Percentiles rank a stretch among this genome's conserved stretches.
Evolutionary conservation across 2,329 filamentous ascomycete species (phyloP).

Genomic region (Bimuria novae-zelandiae): DNA sequence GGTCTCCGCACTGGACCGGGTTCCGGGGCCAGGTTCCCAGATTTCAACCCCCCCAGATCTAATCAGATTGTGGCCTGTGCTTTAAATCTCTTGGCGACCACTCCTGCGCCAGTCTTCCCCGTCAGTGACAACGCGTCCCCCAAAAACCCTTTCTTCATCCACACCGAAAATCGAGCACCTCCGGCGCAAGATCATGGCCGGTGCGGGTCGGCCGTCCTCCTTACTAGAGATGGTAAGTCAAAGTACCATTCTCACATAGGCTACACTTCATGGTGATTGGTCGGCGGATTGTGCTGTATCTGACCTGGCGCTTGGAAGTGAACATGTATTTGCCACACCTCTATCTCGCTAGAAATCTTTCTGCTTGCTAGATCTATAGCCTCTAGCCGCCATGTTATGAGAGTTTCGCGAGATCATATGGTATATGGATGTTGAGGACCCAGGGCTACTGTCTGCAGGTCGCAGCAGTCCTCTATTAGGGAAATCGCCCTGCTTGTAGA

Average conservation of each 20-base stretch:
- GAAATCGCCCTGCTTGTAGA: neutral
- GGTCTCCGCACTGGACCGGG: no score
- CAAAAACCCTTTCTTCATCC: no score
- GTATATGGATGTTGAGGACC: neutral
- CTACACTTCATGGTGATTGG: neutral
- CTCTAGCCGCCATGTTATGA: neutral
- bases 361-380: neutral
- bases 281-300: neutral
- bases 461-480: neutral
- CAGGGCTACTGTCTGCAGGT: neutral
- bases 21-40: no score
- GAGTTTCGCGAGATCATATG: neutral
- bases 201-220: neutral
- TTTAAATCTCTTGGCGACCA: no score
- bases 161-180: neutral
- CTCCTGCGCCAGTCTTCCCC: no score
- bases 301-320: no score
- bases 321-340: neutral
- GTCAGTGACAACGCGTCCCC: no score
- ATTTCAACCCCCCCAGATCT: no score
- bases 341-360: neutral
- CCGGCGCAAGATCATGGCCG: neutral
- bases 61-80: no score
- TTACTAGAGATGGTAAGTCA: neutral
- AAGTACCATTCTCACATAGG: neutral